Conservation (phyloP, 441 rosid species). For the Eutrema salsugineum region DNA sequence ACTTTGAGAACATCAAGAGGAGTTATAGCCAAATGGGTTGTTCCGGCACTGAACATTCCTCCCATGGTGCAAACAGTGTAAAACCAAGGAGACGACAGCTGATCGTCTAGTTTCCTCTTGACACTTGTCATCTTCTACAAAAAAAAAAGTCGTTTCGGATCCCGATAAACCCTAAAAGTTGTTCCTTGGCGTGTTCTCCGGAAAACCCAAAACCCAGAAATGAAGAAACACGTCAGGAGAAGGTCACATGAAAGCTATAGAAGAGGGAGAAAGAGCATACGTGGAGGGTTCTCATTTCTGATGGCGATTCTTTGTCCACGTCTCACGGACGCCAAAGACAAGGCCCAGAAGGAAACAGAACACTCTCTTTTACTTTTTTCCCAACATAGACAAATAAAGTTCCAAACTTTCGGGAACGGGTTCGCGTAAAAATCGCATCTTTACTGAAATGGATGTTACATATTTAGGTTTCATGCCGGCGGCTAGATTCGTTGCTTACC, state of each 20-base stretch:
- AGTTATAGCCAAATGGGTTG: conserved; percentile 62
- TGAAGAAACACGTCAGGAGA: conserved; percentile 6
- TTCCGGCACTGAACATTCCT: conserved; percentile 83
- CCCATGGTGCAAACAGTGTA: conserved; percentile 54
- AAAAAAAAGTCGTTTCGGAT: not conserved
- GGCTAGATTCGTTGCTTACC: conserved; percentile 11
- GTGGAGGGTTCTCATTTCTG: conserved; percentile 22
- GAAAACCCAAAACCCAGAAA: conserved; percentile 3
- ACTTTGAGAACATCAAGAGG: conserved; percentile 86
- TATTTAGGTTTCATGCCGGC: conserved; percentile 23
- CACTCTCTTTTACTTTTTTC: conserved; percentile 2
- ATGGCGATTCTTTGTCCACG: conserved; percentile 36
- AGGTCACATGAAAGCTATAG: not conserved
- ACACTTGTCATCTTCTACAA: conserved; percentile 22
- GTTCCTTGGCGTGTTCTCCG: conserved; percentile 4
- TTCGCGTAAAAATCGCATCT: conserved; percentile 17
- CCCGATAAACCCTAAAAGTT: conserved; percentile 19
- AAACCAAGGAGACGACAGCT: conserved; percentile 36
- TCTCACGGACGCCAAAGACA: conserved; percentile 25
- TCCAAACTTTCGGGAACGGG: conserved; percentile 27
- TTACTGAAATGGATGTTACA: not conserved
- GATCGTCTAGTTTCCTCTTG: conserved; percentile 19
- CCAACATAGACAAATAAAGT: not conserved
- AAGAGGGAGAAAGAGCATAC: conserved; percentile 2
- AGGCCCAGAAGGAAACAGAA: conserved; percentile 24